Conservation (phyloP, 2,329 filamentous ascomycete species). For the Nothophaeocryptopus gaeumannii region DNA sequence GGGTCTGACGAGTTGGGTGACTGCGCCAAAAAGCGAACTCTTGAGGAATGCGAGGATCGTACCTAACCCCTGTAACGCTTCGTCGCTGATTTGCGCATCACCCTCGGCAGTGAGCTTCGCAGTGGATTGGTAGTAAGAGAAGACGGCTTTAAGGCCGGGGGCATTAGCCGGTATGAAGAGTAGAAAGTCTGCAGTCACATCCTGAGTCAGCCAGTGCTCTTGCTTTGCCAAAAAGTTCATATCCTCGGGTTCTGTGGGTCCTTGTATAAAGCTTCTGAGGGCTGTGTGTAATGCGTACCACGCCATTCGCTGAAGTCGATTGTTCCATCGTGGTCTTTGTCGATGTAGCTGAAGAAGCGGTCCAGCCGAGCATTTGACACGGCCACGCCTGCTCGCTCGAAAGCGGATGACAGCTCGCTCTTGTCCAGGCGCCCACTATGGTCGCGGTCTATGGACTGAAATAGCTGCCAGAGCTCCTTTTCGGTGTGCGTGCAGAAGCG, state of each 20-base stretch:
- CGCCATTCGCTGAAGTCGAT: conserved; percentile 94
- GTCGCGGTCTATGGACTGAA: conserved; percentile 82
- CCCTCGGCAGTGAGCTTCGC: conserved; percentile 89
- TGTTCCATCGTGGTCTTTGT: conserved; percentile 79
- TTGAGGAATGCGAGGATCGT: conserved; percentile 67
- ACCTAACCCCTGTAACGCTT: conserved; percentile 91
- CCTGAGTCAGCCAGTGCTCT: neutral
- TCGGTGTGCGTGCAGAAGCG: conserved; percentile 86
- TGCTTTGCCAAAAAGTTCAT: neutral
- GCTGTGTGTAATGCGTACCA: conserved; percentile 55
- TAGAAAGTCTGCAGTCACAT: conserved; percentile 67
- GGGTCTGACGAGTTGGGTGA: conserved; percentile 52
- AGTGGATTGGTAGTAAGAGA: conserved; percentile 88
- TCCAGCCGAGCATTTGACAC: conserved; percentile 75
- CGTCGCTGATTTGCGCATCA: conserved; percentile 87
- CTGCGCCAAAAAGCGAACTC: conserved; percentile 71
- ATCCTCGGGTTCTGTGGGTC: conserved; percentile 6
- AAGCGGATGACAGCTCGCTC: conserved; percentile 75
- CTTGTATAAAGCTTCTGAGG: neutral
- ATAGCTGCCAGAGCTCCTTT: conserved; percentile 74
- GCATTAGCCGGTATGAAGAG: conserved; percentile 75
- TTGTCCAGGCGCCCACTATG: conserved; percentile 83
- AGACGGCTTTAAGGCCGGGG: conserved; percentile 72
- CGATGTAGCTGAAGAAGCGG: conserved; percentile 85
- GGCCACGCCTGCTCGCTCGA: conserved; percentile 71